phyloP scores from a whole-genome alignment of 345 rosid genomes.

The Euphorbia pulcherrima region DNA sequence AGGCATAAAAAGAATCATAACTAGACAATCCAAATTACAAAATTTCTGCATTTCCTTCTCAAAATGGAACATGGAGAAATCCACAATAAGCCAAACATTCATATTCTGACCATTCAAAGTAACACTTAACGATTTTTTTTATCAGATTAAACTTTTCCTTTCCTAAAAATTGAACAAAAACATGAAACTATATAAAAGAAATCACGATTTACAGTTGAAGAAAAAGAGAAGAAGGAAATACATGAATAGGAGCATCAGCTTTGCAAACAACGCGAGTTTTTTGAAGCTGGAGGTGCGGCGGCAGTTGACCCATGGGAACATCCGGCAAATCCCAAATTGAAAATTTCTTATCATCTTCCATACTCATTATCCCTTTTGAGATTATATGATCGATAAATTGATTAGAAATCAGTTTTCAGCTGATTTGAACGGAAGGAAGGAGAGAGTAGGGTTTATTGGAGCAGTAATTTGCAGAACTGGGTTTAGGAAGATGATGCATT shows the following conservation, averaged over 20 bases:
- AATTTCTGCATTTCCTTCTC: slow-evolving; percentile 3
- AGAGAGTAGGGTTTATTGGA: not conserved
- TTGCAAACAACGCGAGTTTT: slow-evolving; percentile 66
- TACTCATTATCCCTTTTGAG: not conserved
- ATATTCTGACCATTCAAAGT: not conserved
- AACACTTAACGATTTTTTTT: too few species aligned
- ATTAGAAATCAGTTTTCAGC: not conserved
- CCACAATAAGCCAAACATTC: not conserved
- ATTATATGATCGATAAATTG: not conserved
- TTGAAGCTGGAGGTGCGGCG: slow-evolving; percentile 67
- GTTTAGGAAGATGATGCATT: not conserved
- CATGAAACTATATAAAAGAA: not conserved
- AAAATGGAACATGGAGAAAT: not conserved
- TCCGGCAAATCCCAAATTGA: slow-evolving; percentile 58
- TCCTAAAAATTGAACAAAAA: too few species aligned
- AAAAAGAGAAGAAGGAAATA: slow-evolving; percentile 21
- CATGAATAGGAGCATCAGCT: slow-evolving; percentile 65
- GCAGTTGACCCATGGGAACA: slow-evolving; percentile 58
- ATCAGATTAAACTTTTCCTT: too few species aligned
- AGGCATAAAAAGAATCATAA: too few species aligned
- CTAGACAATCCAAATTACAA: too few species aligned
- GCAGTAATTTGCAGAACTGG: too few species aligned
- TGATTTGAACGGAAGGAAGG: not conserved
- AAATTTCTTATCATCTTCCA: slow-evolving; percentile 22
- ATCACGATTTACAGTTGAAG: not conserved